Base-by-base conservation (phyloP, 2,329 filamentous ascomycete species). In the Diaporthe helianthi region DNA sequence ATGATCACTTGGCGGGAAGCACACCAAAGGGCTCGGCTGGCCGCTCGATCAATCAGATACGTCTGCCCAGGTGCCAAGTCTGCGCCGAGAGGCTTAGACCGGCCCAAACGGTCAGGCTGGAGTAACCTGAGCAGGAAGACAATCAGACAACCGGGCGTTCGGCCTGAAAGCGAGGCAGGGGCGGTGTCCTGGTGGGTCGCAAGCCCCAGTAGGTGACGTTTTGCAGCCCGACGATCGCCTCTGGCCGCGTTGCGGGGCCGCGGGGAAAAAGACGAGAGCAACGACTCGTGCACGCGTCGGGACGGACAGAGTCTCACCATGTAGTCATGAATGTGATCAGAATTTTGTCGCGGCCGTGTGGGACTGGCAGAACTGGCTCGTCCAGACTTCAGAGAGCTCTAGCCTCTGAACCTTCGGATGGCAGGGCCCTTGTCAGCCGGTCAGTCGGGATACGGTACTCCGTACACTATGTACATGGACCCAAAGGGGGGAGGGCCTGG, bases 171-270 rank as follows among this genome's bases (percentile, higher is more conserved):
- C 29, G 53, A 63, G 47, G 55, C 64, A 47, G 38, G 38, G 29
- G 65, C 68, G 55, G 65, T 58, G 69, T 58, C 60, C 66, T 41
- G 36, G 46, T 33, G 51, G 44, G 47, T 22, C 58, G 19, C 38
- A 44, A 69, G 66, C 31, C 46, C 52, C 65, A 66, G 65, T 61
- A 44, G 31, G 69, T 71, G 69, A 71, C 69, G 69, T 70, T 67
- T 36, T 49, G 68, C 60, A 26, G 64, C 22, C 46, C 53, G 69
- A 66, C 61, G 61, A 71, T 71, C 69, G 36, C 36, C 17, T 65
- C 51, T 65, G 31, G 65, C 68, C 53, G 38, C 44, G 47, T 24
- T 15, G 63, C 55, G 63, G 55, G 65, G 55, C 54, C 51, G 69
- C 67, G 69, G 69, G 61, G 60, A 63, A 41, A 51, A 68, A 41